These are phyloP conservation scores for Apiospora koreana DNA, from an alignment of 2,329 filamentous ascomycete genomes.

Conservation along the genomic window DNA sequence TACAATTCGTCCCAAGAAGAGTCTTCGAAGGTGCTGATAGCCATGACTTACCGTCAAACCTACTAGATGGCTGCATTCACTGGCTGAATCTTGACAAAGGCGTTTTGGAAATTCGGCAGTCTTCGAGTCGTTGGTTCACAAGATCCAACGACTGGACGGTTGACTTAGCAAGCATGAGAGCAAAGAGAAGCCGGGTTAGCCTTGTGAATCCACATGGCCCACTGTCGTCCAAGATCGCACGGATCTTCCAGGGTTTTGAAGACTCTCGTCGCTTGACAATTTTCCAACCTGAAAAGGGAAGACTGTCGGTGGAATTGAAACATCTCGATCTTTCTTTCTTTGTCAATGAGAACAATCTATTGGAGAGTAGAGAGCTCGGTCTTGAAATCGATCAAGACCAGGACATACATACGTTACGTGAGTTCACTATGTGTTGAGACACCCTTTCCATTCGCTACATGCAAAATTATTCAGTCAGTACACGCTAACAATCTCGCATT, in stretches of 20 bases:
- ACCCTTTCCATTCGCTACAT: background rate
- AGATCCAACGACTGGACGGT: slow-evolving; percentile 36
- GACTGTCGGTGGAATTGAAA: slow-evolving; percentile 50
- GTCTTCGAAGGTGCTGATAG: slow-evolving; percentile 25
- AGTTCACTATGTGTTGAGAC: background rate
- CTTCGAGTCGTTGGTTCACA: slow-evolving; percentile 33
- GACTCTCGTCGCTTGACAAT: slow-evolving; percentile 43
- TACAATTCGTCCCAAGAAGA: slow-evolving; percentile 36
- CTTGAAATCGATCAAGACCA: slow-evolving; percentile 59
- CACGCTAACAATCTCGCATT: background rate
- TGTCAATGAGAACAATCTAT: slow-evolving; percentile 43
- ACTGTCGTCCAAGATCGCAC: slow-evolving; percentile 38
- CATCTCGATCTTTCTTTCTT: slow-evolving; percentile 54
- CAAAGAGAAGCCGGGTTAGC: slow-evolving; percentile 19
- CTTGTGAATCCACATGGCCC: slow-evolving; percentile 53
- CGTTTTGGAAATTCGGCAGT: slow-evolving; percentile 52
- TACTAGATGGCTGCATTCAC: slow-evolving; percentile 57
- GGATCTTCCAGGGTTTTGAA: slow-evolving; percentile 54
- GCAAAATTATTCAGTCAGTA: background rate
- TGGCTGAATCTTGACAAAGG: slow-evolving; percentile 54
- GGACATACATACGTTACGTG: slow-evolving; percentile 55
- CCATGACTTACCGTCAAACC: slow-evolving; percentile 52
- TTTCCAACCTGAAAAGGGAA: slow-evolving; percentile 39
- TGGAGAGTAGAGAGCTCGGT: slow-evolving; percentile 51
- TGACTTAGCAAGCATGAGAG: slow-evolving; percentile 26